A percentile compares a stretch with the other conserved stretches of the same genome.
phyloP scores from a whole-genome alignment of 1,284 basidiomycete species.

The Volvariella volvacea region DNA sequence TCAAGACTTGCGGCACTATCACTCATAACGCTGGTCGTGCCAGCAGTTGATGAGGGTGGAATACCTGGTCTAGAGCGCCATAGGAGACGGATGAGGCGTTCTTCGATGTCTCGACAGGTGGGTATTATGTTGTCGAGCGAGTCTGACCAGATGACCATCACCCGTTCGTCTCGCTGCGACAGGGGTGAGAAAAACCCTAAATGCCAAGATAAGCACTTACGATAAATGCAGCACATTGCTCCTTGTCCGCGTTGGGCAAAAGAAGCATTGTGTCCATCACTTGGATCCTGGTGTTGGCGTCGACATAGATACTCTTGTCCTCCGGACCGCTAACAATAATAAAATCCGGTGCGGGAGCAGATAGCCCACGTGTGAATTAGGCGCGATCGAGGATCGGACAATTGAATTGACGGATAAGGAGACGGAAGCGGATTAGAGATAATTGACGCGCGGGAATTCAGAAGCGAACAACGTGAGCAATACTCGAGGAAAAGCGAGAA shows the following conservation, averaged over 20 bases:
- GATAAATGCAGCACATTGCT: constrained; percentile 82
- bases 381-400: not conserved
- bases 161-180: constrained; percentile 65
- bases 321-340: constrained; percentile 36
- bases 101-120: constrained; percentile 68
- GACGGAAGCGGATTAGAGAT: not conserved
- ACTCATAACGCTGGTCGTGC: constrained; percentile 10
- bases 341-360: not conserved
- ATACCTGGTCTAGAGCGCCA: constrained; percentile 45
- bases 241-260: constrained; percentile 72
- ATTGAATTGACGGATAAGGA: not conserved
- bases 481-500: not conserved
- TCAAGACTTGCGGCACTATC: not conserved
- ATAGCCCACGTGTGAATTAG: not conserved
- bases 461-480: not conserved
- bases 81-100: constrained; percentile 72
- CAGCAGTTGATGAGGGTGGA: constrained; percentile 18
- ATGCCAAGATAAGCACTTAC: constrained; percentile 24
- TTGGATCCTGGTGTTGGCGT: constrained; percentile 68
- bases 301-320: constrained; percentile 59
- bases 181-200: not conserved
- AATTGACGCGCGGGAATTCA: not conserved
- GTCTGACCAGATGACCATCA: constrained; percentile 79
- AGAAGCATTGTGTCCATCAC: constrained; percentile 67
- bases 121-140: constrained; percentile 69